Percentiles rank a stretch among this genome's conserved stretches.
phyloP scores from a whole-genome alignment of 495 filamentous ascomycete species.

The Penicillium angulare region DNA sequence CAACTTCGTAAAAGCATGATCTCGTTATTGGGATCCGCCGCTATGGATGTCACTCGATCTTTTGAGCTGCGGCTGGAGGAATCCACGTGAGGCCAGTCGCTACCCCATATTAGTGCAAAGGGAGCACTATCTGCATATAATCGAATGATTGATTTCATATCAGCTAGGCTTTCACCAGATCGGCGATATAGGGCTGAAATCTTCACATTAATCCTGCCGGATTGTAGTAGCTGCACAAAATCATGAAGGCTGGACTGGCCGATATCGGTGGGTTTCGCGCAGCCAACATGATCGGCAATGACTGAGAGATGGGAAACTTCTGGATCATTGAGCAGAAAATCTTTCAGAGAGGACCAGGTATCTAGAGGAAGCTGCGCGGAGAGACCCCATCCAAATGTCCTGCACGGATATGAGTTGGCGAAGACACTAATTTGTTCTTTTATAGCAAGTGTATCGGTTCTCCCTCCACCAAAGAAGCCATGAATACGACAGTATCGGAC shows the following conservation, averaged over 20 bases:
- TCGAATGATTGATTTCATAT: conserved; percentile 15
- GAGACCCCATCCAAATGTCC: conserved; percentile 10
- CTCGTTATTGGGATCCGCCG: conserved; percentile 7
- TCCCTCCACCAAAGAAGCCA: conserved; percentile 1
- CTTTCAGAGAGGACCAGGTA: conserved; percentile 9
- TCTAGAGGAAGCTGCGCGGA: conserved; percentile 14
- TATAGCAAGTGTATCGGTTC: not conserved
- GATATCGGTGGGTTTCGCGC: conserved; percentile 5
- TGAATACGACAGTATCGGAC: conserved; percentile 15
- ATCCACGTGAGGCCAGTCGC: conserved; percentile 25
- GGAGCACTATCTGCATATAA: conserved; percentile 7
- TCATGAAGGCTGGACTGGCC: conserved; percentile 1
- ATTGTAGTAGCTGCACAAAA: conserved; percentile 11
- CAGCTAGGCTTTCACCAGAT: not conserved
- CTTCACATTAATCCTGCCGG: conserved; percentile 15
- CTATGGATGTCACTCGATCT: not conserved
- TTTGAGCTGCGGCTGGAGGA: not conserved
- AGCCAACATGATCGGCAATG: conserved; percentile 20
- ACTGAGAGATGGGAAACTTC: conserved; percentile 5
- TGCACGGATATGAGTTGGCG: conserved; percentile 7
- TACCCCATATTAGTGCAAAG: conserved; percentile 16
- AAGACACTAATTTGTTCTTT: conserved; percentile 9
- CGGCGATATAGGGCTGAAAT: conserved; percentile 16
- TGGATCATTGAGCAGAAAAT: conserved; percentile 9
- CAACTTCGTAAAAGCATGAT: conserved; percentile 5